Evolutionary conservation across 805 yeast species (phyloP), one percentile per base, ranked within the genome.

Genomic region (Suhomyces emberorum): DNA sequence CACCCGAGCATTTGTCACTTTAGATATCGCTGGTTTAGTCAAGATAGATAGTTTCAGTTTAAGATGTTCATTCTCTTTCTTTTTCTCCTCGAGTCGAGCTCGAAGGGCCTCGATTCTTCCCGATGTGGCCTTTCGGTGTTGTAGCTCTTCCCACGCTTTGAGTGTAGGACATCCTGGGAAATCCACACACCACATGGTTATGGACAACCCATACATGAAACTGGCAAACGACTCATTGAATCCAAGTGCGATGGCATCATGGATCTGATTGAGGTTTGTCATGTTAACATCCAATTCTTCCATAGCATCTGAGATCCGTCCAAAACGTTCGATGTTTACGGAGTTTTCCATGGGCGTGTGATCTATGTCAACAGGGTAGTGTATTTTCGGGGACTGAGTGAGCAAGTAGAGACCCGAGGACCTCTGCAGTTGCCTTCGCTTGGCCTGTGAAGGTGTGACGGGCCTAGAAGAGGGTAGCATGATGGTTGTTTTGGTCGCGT

Each of bases 101-200:
- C 42, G 35, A 21, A 65, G 50, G 15, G 32, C 51, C 4, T 25
- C 37, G 10, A 63, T 50, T 16, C 59, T 48, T 7, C 39, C 46
- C 35, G 52, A 53, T 15, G 49, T 14, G 34, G 23, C 52, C 46
- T 31, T 51, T 50, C 23, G 48, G 45, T 16, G 43, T 42, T 55
- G 52, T 19, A 57, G 48, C 37, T 54, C 21, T 19, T 65, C 67
- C 57, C 61, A 60, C 16, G 52, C 59, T 16, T 53, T 57, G 33
- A 49, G 49, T 9, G 65, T 55, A 8, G 72, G 72, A 31, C 64
- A 53, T 1, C 64, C 65, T 1, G 69, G 70, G 48, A 85, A 85
- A 51, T 84, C 88, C 18, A 83, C 83, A 59, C 95, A 85, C 82
- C 93, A 88, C 43, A 95, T 89, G 51, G 88, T 87, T 58, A 87